Base-by-base conservation (phyloP, 768 basidiomycete species). In the Tylopilus sp. region DNA sequence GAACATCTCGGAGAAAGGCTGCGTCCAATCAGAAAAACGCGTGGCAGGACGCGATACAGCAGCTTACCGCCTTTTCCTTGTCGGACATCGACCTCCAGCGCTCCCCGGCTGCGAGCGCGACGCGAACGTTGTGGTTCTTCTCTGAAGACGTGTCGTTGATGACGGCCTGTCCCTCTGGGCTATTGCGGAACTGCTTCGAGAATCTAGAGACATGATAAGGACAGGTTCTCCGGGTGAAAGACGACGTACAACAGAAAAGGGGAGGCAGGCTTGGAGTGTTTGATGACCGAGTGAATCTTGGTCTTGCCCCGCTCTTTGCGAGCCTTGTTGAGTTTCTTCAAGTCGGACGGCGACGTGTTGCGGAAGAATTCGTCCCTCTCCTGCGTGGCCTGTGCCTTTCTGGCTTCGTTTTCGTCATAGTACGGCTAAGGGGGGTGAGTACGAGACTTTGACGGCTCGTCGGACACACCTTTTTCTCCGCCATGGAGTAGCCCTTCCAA, bases 391-490 rank as follows among this genome's bases (percentile, higher is more conserved):
- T 66, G 56, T 3, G 17, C 57, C 24, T 60, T 63, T n/a, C 56
- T 26, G 9, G 13, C 46, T 25, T 57, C 55, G 4, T 30, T 48
- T 29, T 60, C 61, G 28, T 71, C 66, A 38, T 56, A 48, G 30
- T 60, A 73, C 26, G 62, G 65, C 71, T 72, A 48, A n/a, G 22
- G 21, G 8, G 21, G n/a, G 30, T 21, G 13, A 40, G 22, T 21
- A 7, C 13, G 40, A 10, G 31, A 19, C 4, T 25, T 7, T 3
- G 25, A 10, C 3, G 16, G 31, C 33, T 26, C n/a, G 48, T 4
- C 13, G 52, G 22, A 50, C 65, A 22, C 30, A 74, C 76, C 58
- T 75, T 60, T 47, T 70, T 77, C 52, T 77, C 71, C 4, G 50
- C 57, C 12, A 58, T 60, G 6, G 73, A 54, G n/a, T 75, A 54